A percentile compares a stretch with the other conserved stretches of the same genome.
Evolutionary conservation across 768 basidiomycete species (phyloP).

Genomic region (Suillus spraguei): DNA sequence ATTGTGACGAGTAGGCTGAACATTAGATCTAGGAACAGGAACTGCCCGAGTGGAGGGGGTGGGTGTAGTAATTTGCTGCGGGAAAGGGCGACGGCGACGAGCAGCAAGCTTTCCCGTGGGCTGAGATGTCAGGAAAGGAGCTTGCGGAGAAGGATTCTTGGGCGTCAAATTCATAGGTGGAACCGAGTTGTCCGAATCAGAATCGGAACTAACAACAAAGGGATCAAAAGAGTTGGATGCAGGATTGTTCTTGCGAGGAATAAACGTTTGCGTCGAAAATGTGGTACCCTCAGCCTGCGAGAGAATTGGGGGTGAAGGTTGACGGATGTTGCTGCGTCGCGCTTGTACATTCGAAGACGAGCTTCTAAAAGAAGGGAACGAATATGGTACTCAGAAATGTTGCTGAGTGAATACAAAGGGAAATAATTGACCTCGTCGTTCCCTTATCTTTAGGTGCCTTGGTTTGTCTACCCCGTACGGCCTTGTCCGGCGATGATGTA

Average conservation of each 20-base stretch:
- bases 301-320: constrained; percentile 60
- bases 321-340: constrained; percentile 57
- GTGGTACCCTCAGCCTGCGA: constrained; percentile 68
- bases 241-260: constrained; percentile 34
- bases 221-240: constrained; percentile 46
- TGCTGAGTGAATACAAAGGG: not conserved
- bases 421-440: constrained; percentile 35
- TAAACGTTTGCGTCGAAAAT: constrained; percentile 25
- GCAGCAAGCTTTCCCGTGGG: constrained; percentile 61
- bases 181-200: constrained; percentile 42
- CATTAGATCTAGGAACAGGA: constrained; percentile 45
- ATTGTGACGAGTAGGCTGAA: constrained; percentile 23
- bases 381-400: not conserved
- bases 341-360: constrained; percentile 44
- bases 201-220: constrained; percentile 51
- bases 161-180: constrained; percentile 32
- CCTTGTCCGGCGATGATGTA: constrained; percentile 30
- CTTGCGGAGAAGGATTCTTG: constrained; percentile 19
- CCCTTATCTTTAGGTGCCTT: constrained; percentile 47
- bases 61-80: constrained; percentile 36
- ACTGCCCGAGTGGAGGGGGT: constrained; percentile 45
- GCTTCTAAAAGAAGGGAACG: constrained; percentile 38
- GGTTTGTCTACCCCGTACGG: constrained; percentile 35
- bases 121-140: constrained; percentile 45
- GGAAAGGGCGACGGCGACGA: constrained; percentile 52